phyloP scores from a whole-genome alignment of 139 green algal genomes.

The Picochlorum sp. region DNA sequence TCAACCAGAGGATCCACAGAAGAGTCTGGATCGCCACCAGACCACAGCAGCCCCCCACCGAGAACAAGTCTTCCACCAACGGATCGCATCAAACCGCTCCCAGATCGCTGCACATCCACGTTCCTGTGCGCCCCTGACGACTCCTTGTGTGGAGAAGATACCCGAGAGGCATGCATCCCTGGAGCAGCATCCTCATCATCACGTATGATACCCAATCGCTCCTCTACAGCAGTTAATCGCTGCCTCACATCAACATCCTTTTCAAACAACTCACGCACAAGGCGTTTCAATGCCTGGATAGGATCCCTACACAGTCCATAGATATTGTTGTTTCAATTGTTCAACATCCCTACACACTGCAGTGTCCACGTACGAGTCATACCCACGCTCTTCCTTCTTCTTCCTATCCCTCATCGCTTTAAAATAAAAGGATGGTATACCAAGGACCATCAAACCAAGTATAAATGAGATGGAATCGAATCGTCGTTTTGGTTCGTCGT shows the following conservation, averaged over 20 bases:
- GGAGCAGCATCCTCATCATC: too few species aligned
- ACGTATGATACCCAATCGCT: neutral
- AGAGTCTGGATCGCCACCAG: constrained; percentile 6
- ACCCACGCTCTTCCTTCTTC: neutral
- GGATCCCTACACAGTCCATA: constrained; percentile 18
- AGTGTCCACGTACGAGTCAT: neutral
- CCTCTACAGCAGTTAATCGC: constrained; percentile 28
- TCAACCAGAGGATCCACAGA: neutral
- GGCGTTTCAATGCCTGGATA: constrained; percentile 29
- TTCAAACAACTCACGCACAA: constrained; percentile 38
- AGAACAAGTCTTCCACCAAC: constrained; percentile 12
- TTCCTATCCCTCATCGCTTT: neutral
- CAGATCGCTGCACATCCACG: neutral
- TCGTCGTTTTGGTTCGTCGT: neutral
- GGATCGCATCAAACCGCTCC: neutral
- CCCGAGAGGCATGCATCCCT: too few species aligned
- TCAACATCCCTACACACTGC: neutral
- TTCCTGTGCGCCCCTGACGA: neutral
- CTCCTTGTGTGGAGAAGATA: neutral
- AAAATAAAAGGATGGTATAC: neutral
- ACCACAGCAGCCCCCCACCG: constrained; percentile 27
- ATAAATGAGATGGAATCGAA: constrained; percentile 7
- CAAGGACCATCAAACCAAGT: constrained; percentile 2
- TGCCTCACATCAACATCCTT: constrained; percentile 29
- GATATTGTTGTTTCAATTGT: neutral